A percentile compares a stretch with the other conserved stretches of the same genome.
Evolutionary conservation across 139 green algal species (phyloP).

Genomic region (Tetratostichococcus sp.): DNA sequence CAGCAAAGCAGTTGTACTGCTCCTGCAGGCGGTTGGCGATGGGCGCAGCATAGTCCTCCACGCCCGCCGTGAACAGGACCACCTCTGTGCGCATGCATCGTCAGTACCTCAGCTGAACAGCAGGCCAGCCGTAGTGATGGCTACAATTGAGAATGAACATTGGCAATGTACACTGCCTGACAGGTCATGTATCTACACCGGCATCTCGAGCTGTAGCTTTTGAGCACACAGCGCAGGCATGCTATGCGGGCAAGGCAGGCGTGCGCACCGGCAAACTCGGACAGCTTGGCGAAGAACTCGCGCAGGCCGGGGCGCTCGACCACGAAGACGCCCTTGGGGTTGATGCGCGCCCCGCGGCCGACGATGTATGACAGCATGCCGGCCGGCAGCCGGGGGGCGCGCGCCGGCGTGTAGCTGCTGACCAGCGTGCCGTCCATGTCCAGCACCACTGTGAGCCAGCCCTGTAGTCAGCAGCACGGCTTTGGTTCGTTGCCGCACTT

Average conservation of each 20-base stretch:
- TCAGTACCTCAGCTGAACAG: too few relatives aligned
- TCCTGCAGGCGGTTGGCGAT: constrained; percentile 70
- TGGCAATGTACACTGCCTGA: too few relatives aligned
- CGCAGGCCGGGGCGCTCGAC: constrained; percentile 77
- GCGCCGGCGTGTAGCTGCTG: constrained; percentile 67
- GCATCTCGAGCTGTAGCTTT: too few relatives aligned
- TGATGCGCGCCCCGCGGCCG: constrained; percentile 61
- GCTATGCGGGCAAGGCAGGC: too few relatives aligned
- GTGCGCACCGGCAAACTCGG: constrained; percentile 18
- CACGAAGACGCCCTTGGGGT: constrained; percentile 77
- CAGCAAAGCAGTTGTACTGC: constrained; percentile 29
- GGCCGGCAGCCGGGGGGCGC: constrained; percentile 55
- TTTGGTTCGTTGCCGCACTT: not conserved
- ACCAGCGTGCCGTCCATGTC: constrained; percentile 87
- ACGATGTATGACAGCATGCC: constrained; percentile 63
- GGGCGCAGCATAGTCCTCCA: constrained; percentile 81
- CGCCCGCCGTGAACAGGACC: constrained; percentile 84
- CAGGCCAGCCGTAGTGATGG: too few relatives aligned
- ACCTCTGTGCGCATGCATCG: constrained; percentile 59
- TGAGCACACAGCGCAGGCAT: too few relatives aligned
- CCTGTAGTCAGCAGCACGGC: not conserved
- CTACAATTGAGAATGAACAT: too few relatives aligned
- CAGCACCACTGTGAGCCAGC: constrained; percentile 71
- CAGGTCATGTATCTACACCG: too few relatives aligned
- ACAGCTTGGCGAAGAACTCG: constrained; percentile 57